Conservation (phyloP, 768 basidiomycete genomes). For the Clitopilus passeckerianus region DNA sequence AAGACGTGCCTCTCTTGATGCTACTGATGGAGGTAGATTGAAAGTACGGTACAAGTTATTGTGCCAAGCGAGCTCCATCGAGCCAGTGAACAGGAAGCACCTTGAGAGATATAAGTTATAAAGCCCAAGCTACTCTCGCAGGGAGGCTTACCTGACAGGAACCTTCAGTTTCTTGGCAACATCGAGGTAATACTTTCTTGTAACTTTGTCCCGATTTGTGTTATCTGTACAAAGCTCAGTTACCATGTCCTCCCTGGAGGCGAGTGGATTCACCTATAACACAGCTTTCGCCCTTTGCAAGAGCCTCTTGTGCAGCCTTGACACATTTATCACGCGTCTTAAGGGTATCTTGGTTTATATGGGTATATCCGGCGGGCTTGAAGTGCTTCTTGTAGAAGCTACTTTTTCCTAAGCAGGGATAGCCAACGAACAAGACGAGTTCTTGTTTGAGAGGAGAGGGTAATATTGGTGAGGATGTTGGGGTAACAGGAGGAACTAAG, state of each 20-base stretch:
- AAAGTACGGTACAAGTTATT: constrained; percentile 88
- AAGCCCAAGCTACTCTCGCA: background rate
- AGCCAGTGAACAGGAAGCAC: constrained; percentile 72
- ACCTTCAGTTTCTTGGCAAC: constrained; percentile 53
- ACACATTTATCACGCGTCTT: constrained; percentile 74
- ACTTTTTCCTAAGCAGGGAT: constrained; percentile 70
- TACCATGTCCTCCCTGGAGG: background rate
- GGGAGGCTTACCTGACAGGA: constrained; percentile 44
- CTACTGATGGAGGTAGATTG: constrained; percentile 43
- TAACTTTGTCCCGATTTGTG: constrained; percentile 76
- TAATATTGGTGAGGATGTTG: constrained; percentile 45
- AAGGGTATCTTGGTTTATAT: constrained; percentile 85
- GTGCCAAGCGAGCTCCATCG: constrained; percentile 84
- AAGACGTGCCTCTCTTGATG: constrained; percentile 34
- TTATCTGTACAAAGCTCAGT: constrained; percentile 53
- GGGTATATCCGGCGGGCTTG: constrained; percentile 59
- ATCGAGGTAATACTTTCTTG: constrained; percentile 68
- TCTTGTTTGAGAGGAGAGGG: constrained; percentile 34
- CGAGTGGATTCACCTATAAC: constrained; percentile 63
- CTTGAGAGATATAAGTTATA: constrained; percentile 24
- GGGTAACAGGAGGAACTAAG: constrained; percentile 45
- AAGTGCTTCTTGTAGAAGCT: constrained; percentile 75
- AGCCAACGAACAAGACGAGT: constrained; percentile 47
- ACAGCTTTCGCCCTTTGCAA: constrained; percentile 57
- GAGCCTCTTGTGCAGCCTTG: constrained; percentile 49